A percentile compares a stretch with the other conserved stretches of the same genome.
These are phyloP conservation scores for Fusarium nelsonii DNA, from an alignment of 2,329 filamentous ascomycete genomes.

Conservation along the genomic window DNA sequence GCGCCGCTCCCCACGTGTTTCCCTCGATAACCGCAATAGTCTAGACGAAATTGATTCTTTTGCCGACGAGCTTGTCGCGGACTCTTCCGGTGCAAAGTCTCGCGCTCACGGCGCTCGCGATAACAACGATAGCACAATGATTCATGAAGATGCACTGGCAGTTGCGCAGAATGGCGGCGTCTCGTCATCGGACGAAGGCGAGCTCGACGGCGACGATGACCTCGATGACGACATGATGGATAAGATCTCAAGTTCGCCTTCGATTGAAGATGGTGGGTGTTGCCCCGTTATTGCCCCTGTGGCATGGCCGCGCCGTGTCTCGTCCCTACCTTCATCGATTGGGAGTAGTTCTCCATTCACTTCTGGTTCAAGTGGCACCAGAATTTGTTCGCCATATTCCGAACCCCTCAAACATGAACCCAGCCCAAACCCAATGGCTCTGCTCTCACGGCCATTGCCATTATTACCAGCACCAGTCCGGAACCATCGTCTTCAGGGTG, in stretches of 20 bases:
- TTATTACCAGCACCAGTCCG: conserved; percentile 27
- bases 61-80: conserved; percentile 59
- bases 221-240: conserved; percentile 96
- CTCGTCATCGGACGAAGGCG: conserved; percentile 68
- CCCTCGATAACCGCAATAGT: conserved; percentile 61
- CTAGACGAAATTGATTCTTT: conserved; percentile 60
- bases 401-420: conserved; percentile 51
- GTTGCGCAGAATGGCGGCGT: conserved; percentile 72
- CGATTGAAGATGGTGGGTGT: conserved; percentile 98
- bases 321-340: conserved; percentile 55
- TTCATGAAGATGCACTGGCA: conserved; percentile 69
- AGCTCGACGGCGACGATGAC: conserved; percentile 76
- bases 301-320: conserved; percentile 60
- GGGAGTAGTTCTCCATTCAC: conserved; percentile 50
- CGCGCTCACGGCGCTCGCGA: conserved; percentile 32
- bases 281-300: conserved; percentile 55
- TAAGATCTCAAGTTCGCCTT: conserved; percentile 98
- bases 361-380: conserved; percentile 42
- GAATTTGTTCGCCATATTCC: conserved; percentile 57
- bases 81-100: conserved; percentile 51
- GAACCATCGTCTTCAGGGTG: conserved; percentile 64
- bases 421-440: conserved; percentile 40
- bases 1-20: conserved; percentile 71
- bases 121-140: conserved; percentile 49
- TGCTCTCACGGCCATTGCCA: conserved; percentile 33